Conservation (phyloP, 2,329 filamentous ascomycete genomes). For the Ceratocystis cacaofunesta region DNA sequence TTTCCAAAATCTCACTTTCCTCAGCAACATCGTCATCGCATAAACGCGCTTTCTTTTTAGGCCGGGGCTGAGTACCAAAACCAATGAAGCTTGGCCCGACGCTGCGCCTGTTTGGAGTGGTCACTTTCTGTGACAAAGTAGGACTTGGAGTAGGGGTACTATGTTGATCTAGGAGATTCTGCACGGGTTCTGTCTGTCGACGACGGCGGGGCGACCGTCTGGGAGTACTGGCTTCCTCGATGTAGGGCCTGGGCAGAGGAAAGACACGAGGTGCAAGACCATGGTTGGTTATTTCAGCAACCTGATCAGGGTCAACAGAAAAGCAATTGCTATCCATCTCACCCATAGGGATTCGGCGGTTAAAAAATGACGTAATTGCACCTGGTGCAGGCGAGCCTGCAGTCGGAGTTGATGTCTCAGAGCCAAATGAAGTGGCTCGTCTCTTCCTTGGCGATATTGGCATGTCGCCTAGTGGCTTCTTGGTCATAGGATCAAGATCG, state of each 20-base stretch:
- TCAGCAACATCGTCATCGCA: constrained; percentile 28
- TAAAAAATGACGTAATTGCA: constrained; percentile 36
- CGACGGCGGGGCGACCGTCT: constrained; percentile 28
- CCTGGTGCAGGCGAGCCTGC: constrained; percentile 21
- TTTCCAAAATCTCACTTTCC: constrained; percentile 20
- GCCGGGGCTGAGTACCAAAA: constrained; percentile 22
- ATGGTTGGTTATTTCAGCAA: constrained; percentile 35
- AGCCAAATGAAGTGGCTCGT: constrained; percentile 7
- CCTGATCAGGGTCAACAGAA: constrained; percentile 33
- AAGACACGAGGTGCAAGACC: constrained; percentile 41
- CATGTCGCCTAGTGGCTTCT: constrained; percentile 39
- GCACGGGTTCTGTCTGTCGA: constrained; percentile 38
- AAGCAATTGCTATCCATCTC: constrained; percentile 51
- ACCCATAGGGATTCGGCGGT: constrained; percentile 40
- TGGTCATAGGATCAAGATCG: constrained; percentile 81
- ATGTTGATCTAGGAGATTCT: constrained; percentile 27
- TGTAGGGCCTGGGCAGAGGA: constrained; percentile 42
- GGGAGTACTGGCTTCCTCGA: constrained; percentile 26
- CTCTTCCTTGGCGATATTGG: constrained; percentile 25
- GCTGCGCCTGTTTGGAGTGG: constrained; percentile 19
- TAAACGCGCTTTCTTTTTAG: constrained; percentile 42
- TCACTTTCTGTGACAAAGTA: constrained; percentile 10
- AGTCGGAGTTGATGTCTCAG: constrained; percentile 18
- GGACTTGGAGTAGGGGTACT: constrained; percentile 15
- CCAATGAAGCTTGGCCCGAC: constrained; percentile 16